These are phyloP conservation scores for Cardamine chenopodiifolia DNA, from an alignment of 345 rosid genomes.

Conservation along the genomic window DNA sequence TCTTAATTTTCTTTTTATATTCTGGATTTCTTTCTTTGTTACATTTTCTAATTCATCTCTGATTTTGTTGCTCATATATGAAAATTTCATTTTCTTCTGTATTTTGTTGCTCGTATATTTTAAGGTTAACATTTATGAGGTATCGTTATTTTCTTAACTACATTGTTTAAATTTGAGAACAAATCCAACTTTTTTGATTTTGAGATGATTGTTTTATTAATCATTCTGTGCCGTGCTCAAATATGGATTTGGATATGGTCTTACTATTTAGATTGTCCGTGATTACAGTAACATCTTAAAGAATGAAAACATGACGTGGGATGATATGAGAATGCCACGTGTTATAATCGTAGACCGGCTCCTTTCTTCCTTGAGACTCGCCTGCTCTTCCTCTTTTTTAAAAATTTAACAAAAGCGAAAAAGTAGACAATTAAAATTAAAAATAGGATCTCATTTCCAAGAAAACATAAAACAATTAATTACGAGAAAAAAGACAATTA, in stretches of 20 bases:
- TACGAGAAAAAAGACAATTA: constrained; percentile 37
- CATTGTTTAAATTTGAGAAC: not conserved
- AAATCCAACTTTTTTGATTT: not conserved
- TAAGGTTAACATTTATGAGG: not conserved
- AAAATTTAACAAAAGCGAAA: constrained; percentile 25
- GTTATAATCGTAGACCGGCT: constrained; percentile 9
- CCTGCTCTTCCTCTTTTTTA: constrained; percentile 24
- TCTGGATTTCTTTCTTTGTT: not conserved
- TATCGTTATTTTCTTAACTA: not conserved
- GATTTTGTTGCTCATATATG: not conserved
- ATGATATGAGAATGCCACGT: constrained; percentile 17
- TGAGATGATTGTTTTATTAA: not conserved
- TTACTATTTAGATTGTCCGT: not conserved
- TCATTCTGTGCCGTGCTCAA: not conserved
- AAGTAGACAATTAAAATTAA: constrained; percentile 22
- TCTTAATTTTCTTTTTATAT: not conserved
- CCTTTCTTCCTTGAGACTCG: constrained; percentile 46
- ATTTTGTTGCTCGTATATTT: no score
- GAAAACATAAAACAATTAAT: not conserved
- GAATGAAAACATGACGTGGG: constrained; percentile 35
- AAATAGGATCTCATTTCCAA: constrained; percentile 26
- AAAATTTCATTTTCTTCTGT: no score
- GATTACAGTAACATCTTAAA: not conserved
- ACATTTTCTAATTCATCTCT: not conserved
- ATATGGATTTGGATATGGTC: constrained; percentile 12